Conservation (phyloP, 2,329 filamentous ascomycete species). For the Aspergillus fischeri region DNA sequence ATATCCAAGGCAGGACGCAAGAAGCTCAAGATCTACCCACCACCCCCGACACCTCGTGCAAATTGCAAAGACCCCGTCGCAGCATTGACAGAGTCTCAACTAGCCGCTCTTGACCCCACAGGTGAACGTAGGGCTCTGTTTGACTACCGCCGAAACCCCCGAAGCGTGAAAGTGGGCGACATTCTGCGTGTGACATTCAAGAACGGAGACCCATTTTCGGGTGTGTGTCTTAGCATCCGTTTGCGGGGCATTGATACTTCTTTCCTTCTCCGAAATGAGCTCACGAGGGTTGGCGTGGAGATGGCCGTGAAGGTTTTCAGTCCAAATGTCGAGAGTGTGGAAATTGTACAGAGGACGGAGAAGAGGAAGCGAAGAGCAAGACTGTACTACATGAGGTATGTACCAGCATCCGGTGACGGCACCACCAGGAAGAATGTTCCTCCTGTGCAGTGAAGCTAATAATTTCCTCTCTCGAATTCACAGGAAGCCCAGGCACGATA, state of each 20-base stretch:
- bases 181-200: conserved; percentile 85
- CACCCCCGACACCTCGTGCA: conserved; percentile 32
- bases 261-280: conserved; percentile 77
- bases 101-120: conserved; percentile 74
- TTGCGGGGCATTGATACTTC: conserved; percentile 84
- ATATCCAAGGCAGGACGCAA: conserved; percentile 35
- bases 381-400: conserved; percentile 79
- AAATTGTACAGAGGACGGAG: conserved; percentile 81
- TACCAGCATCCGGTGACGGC: conserved; percentile 4
- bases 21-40: conserved; percentile 53
- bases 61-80: conserved; percentile 60
- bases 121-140: conserved; percentile 81
- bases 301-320: conserved; percentile 97
- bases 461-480: conserved; percentile 4
- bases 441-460: conserved; percentile 5
- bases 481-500: conserved; percentile 74
- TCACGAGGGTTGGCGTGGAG: conserved; percentile 85
- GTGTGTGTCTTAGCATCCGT: conserved; percentile 82
- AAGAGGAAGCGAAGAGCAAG: conserved; percentile 84
- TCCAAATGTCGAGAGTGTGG: conserved; percentile 82
- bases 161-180: conserved; percentile 79
- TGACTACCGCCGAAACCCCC: conserved; percentile 64
- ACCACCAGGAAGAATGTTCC: background rate
- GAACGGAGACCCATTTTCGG: conserved; percentile 83
- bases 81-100: conserved; percentile 63